Evolutionary conservation across 768 basidiomycete species (phyloP).

Genomic region (Lentinula sp.): DNA sequence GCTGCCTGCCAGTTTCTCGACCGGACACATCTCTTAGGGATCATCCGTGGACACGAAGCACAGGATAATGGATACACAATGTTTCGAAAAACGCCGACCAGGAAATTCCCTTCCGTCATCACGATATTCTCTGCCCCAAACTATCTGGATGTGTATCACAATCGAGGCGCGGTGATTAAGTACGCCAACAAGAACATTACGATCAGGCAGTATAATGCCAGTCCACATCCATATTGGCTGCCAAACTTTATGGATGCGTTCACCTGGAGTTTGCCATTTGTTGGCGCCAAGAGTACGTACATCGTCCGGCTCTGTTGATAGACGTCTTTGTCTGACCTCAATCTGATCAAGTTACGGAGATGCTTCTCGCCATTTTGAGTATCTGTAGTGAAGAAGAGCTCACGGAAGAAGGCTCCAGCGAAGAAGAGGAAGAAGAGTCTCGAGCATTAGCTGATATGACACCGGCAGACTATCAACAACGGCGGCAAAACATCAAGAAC

Average conservation of each 20-base stretch:
- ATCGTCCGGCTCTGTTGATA: conserved; percentile 14
- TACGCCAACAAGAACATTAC: conserved; percentile 97
- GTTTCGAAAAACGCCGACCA: conserved; percentile 92
- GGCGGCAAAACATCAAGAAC: conserved; percentile 80
- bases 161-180: conserved; percentile 94
- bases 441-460: conserved; percentile 23
- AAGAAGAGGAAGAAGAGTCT: conserved; percentile 24
- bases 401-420: conserved; percentile 43
- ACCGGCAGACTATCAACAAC: conserved; percentile 39
- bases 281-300: conserved; percentile 87
- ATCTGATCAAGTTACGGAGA: conserved; percentile 75
- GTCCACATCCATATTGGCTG: conserved; percentile 88
- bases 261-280: conserved; percentile 96
- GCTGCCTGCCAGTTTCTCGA: conserved; percentile 94
- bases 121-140: conserved; percentile 98
- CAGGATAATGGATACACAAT: conserved; percentile 96
- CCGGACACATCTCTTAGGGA: conserved; percentile 83
- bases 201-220: conserved; percentile 80
- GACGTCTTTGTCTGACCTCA: not conserved
- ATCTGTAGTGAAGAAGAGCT: conserved; percentile 94
- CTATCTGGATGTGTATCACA: conserved; percentile 94
- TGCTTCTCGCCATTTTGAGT: conserved; percentile 91
- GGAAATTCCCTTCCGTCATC: conserved; percentile 94
- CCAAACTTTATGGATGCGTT: conserved; percentile 99
- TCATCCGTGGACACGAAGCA: conserved; percentile 95